Evolutionary conservation across 2,329 filamentous ascomycete genomes (phyloP).

Genomic region (Madurella mycetomatis): DNA sequence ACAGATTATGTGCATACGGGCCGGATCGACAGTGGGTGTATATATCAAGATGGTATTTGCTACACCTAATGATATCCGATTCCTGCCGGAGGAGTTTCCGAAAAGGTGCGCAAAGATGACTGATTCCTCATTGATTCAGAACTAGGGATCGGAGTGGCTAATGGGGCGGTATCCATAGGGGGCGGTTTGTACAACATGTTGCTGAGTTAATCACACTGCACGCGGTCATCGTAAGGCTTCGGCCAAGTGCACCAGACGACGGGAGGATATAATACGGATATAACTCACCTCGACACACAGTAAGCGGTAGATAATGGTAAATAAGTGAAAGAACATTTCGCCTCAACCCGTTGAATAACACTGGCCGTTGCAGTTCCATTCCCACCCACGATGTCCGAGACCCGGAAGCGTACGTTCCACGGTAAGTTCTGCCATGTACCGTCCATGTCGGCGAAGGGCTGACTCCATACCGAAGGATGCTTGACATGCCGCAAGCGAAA

Average conservation of each 20-base stretch:
- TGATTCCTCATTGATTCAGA: neutral
- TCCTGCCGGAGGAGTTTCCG: too few relatives aligned
- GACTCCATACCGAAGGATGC: slow-evolving; percentile 16
- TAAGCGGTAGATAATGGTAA: neutral
- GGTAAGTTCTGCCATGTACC: slow-evolving; percentile 9
- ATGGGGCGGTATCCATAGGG: neutral
- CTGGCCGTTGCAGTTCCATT: neutral
- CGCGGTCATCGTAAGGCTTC: neutral
- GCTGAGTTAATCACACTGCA: slow-evolving; percentile 14
- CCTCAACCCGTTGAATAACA: too few relatives aligned
- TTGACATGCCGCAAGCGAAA: slow-evolving; percentile 26
- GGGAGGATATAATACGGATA: neutral
- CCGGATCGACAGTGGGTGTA: too few relatives aligned
- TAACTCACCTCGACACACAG: neutral
- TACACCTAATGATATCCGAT: too few relatives aligned
- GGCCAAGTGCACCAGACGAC: neutral
- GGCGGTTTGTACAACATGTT: slow-evolving; percentile 2
- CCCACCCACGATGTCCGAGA: slow-evolving; percentile 11
- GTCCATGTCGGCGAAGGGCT: neutral
- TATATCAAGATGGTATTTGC: too few relatives aligned
- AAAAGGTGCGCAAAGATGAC: too few relatives aligned
- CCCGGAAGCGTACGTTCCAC: slow-evolving; percentile 22
- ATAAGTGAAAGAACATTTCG: neutral
- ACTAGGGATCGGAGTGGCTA: neutral
- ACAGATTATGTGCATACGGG: too few relatives aligned